Evolutionary conservation across 352 stramenopile genomes (phyloP).

Genomic region (Sclerospora graminicola): DNA sequence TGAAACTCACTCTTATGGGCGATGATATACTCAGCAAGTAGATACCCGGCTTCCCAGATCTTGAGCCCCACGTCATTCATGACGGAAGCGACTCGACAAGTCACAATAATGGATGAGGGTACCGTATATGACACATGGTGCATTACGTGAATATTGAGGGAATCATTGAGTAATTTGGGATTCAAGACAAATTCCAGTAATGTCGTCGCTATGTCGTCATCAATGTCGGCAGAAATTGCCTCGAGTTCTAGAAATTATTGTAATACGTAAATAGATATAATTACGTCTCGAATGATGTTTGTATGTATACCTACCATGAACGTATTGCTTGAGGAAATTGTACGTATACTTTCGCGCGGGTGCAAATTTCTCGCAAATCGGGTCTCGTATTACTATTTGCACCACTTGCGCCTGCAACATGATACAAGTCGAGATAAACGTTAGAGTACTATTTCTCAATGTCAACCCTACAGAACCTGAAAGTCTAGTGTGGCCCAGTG

Average conservation of each 20-base stretch:
- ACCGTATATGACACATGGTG: conserved; percentile 66
- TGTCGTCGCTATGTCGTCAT: conserved; percentile 39
- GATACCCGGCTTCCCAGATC: conserved; percentile 71
- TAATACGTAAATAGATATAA: not conserved
- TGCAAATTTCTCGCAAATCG: conserved; percentile 45
- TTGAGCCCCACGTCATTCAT: conserved; percentile 80
- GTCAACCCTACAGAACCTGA: conserved; percentile 26
- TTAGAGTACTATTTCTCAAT: no score
- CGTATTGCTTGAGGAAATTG: conserved; percentile 59
- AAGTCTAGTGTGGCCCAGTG: conserved; percentile 43
- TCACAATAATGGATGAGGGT: conserved; percentile 27
- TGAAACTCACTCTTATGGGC: conserved; percentile 39
- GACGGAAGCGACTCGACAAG: conserved; percentile 63
- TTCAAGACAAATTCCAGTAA: conserved; percentile 52
- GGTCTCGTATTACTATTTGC: conserved; percentile 37
- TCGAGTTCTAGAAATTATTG: conserved; percentile 43
- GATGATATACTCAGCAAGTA: conserved; percentile 66
- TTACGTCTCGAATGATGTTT: no score
- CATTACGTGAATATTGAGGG: conserved; percentile 42
- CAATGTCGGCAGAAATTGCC: conserved; percentile 21
- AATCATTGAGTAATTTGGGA: conserved; percentile 18
- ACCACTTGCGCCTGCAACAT: conserved; percentile 38
- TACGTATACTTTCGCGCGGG: conserved; percentile 55
- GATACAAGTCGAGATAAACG: not conserved
- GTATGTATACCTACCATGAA: conserved; percentile 45